Evolutionary conservation across 2,329 filamentous ascomycete species (phyloP).

Genomic region (Aspergillus brasiliensis): DNA sequence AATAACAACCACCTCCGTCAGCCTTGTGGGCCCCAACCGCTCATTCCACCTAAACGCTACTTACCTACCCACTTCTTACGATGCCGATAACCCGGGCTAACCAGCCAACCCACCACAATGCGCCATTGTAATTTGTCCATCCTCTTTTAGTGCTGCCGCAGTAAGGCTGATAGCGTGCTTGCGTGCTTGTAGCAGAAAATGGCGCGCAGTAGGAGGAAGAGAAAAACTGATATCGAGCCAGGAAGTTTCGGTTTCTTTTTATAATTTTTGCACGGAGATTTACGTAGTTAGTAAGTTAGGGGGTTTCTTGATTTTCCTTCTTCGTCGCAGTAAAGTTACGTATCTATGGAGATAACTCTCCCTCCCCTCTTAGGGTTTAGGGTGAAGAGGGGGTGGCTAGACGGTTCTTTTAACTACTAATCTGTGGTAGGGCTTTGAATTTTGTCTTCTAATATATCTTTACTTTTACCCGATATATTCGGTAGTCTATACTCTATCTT

Average conservation of each 20-base stretch:
- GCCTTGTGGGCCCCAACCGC: slow-evolving; percentile 5
- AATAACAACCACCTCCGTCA: background rate
- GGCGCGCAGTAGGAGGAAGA: background rate
- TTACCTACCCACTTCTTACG: background rate
- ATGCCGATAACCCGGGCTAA: background rate
- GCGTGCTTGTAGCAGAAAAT: background rate
- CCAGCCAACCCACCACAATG: background rate
- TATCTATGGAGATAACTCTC: too few relatives aligned
- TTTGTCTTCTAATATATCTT: too few relatives aligned
- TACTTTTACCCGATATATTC: too few relatives aligned
- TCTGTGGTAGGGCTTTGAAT: background rate
- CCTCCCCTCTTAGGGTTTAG: background rate
- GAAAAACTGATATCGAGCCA: too few relatives aligned
- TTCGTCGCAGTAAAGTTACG: background rate
- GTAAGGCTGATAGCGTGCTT: slow-evolving; percentile 1
- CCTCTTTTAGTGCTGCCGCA: background rate
- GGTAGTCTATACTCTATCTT: background rate
- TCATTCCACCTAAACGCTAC: background rate
- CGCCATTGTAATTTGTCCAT: background rate
- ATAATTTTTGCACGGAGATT: background rate
- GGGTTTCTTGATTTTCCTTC: background rate
- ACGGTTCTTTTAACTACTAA: background rate
- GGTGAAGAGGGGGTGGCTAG: background rate
- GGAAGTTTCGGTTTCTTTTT: background rate
- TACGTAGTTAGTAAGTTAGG: background rate